phyloP scores from a whole-genome alignment of 2,329 filamentous ascomycete species.

The Escovopsis sp. region DNA sequence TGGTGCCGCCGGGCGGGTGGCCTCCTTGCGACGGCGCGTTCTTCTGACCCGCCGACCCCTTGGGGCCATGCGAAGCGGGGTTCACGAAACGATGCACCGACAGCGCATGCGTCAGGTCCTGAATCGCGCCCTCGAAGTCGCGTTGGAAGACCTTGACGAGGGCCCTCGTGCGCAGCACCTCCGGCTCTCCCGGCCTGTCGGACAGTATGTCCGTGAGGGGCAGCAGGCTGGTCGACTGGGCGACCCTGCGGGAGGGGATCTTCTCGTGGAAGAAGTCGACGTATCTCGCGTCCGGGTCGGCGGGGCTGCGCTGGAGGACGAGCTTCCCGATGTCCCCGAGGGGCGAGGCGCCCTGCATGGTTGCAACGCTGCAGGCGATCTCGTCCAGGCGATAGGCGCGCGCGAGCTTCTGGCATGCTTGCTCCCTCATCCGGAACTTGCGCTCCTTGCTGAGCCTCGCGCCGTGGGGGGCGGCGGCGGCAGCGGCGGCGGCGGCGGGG shows the following conservation, averaged over 20 bases:
- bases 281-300: slow-evolving; percentile 62
- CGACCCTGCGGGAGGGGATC: slow-evolving; percentile 62
- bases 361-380: slow-evolving; percentile 68
- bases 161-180: slow-evolving; percentile 58
- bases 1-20: slow-evolving; percentile 28
- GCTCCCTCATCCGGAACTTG: slow-evolving; percentile 65
- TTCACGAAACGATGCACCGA: slow-evolving; percentile 31
- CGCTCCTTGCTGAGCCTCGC: slow-evolving; percentile 61
- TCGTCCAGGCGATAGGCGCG: slow-evolving; percentile 71
- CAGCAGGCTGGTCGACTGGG: slow-evolving; percentile 53
- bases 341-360: slow-evolving; percentile 66
- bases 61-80: slow-evolving; percentile 24
- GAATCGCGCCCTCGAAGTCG: slow-evolving; percentile 53
- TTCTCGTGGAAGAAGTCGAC: slow-evolving; percentile 92
- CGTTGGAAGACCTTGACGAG: slow-evolving; percentile 63
- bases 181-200: slow-evolving; percentile 46
- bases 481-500: no score
- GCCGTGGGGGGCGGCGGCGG: slow-evolving; percentile 24
- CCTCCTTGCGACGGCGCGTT: slow-evolving; percentile 21
- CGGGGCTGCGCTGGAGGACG: slow-evolving; percentile 55
- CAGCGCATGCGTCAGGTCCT: slow-evolving; percentile 57
- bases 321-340: slow-evolving; percentile 62
- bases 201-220: slow-evolving; percentile 54
- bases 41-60: no score
- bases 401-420: slow-evolving; percentile 63